Evolutionary conservation across 768 basidiomycete species (phyloP), one percentile per base, ranked within the genome.

Genomic region (Boletellus ananiceps): DNA sequence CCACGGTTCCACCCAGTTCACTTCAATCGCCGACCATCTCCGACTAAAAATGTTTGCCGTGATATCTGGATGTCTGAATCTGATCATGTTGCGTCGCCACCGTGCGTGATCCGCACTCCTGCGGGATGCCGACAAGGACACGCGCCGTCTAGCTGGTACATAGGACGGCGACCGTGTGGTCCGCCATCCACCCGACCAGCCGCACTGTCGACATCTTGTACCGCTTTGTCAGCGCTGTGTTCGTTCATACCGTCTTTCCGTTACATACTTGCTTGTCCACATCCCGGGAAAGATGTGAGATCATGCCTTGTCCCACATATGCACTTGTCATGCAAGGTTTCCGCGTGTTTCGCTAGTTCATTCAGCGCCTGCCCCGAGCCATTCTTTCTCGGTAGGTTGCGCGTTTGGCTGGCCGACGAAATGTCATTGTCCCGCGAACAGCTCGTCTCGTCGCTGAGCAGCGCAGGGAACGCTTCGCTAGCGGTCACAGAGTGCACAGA

Each of bases 11-110:
- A 25, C 16, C 5, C 36, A 23, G 23, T 7, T 15, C 4, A 14
- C 32, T 63, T 65, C 29, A 25, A 33, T 0, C 40, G 40, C 61
- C 55, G 58, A 57, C 0, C 0, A 52, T 65, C 60, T 62, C 63
- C 63, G 57, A 59, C 42, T 12, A 6, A 55, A 61, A 46, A 7
- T n/a, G 21, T 16, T 8, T 15, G 19, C 15, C 44, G 32, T 31
- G 21, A 34, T 42, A 60, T 62, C 57, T 58, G 36, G 21, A 34
- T 42, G 56, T 62, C 57, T 58, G 39, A 45, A 55, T 61, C 23
- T 3, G 23, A 25, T 25, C 23, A 4, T 25, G 23, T 25, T 25
- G 23, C 23, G 36, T 44, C 23, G 38, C 29, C 31, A 19, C 42
- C 21, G 25, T 35, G 55, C 27, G 51, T 61, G 44, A 46, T 62